Evolutionary conservation across 2,329 filamentous ascomycete genomes (phyloP), one percentile per base, ranked within the genome.

Genomic region (Microcyclospora pomicola): DNA sequence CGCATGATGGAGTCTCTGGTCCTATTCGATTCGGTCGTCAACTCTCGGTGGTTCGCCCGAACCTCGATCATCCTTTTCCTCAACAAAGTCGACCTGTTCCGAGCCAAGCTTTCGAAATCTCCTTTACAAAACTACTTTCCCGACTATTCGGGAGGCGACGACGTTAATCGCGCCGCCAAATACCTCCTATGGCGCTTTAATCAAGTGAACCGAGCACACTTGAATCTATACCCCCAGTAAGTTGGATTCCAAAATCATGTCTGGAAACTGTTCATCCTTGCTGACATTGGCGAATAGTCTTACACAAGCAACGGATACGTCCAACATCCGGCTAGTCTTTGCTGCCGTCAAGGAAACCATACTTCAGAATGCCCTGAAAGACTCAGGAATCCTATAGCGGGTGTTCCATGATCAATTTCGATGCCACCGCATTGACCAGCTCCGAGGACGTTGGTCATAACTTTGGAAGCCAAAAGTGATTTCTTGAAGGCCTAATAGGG

Each of bases 1-100:
- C 91, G 91, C 45, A 98, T 98, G 91, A 94, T 96, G 85, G 91
- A 98, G 62, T 94, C 86, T 56, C 63, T 98, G 37, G 75, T 96
- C 12, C 72, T 98, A 4, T 98, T 98, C 59, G 91, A 98, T 63
- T 96, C 88, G 1, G 91, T 98, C 4, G 91, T 98, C 50, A 98
- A 98, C 64, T 96, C 91, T 27, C 73, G 91, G 51, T 98, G 91
- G 91, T 98, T 98, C 63, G 93, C 96, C 82, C 73, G 91, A 51
- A 98, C 91, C 10, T 95, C 87, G 58, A 98, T 98, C 57, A 96
- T 98, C 55, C 71, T 98, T 40, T 98, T 98, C 66, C 72, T 98
- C 45, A 98, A 98, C 69, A 98, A 98, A 62, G 91, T 98, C 49
- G 91, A 98, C 66, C 75, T 98, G 41, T 98, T 98, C 72, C 88